Evolutionary conservation across 2,329 filamentous ascomycete species (phyloP), one percentile per base, ranked within the genome.

Genomic region (Colletotrichum filicis): DNA sequence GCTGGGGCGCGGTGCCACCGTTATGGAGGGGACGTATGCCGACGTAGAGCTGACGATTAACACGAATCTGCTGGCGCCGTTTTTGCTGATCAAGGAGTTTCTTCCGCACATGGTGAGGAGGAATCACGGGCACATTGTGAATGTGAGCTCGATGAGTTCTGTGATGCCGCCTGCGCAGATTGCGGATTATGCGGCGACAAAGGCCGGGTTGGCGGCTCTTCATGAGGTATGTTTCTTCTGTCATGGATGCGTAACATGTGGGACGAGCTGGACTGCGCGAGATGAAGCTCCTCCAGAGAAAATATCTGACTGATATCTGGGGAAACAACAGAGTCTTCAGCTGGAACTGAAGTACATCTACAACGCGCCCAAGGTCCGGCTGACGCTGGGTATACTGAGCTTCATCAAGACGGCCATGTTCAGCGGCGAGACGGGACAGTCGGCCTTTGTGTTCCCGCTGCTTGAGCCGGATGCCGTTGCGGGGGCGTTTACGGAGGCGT

Each of bases 111-210:
- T 93, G 86, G 81, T 89, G 35, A 77, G 79, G 19, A 77, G 77
- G 2, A 89, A 92, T 79, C 91, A 93, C 79, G 91, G 91, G 12
- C 91, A 92, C 82, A 82, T 93, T 60, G 86, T 92, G 63, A 92
- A 89, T 5, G 85, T 92, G 30, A 88, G 90, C 19, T 89, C 60
- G 5, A 83, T 90, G 68, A 90, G 90, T 6, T 87, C 86, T 6
- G 87, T 89, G 74, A 76, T 88, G 2, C 82, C 87, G 14, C 85
- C 87, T 0, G 86, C 90, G 1, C 84, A 83, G 57, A 87, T 92
- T 80, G 87, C 89, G 3, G 89, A 92, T 77, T 93, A 92, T 78
- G 83, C 85, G 0, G 85, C 88, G 2, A 87, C 85, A 65, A 93
- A 93, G 81, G 79, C 80, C 1, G 81, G 78, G 0, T 59, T 80